A percentile compares a stretch with the other conserved stretches of the same genome.
These are phyloP conservation scores for Pueraria montana DNA, from an alignment of 306 rosid species.

Conservation along the genomic window DNA sequence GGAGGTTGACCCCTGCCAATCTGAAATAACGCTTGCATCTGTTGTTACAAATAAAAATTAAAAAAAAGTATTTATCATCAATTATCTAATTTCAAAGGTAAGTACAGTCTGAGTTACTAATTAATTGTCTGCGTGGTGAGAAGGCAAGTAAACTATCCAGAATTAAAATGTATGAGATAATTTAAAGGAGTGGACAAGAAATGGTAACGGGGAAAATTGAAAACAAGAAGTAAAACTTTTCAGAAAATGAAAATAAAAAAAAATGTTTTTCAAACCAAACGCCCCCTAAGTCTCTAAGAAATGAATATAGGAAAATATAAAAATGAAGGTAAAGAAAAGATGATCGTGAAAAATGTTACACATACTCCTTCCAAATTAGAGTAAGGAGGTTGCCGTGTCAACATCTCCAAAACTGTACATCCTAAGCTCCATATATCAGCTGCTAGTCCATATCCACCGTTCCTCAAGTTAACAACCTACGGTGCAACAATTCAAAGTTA, in stretches of 20 bases:
- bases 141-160: neutral
- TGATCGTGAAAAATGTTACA: conserved; percentile 22
- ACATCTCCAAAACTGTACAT: conserved; percentile 66
- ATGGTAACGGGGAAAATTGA: too few relatives aligned
- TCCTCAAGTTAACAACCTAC: conserved; percentile 61
- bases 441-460: conserved; percentile 58
- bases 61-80: neutral
- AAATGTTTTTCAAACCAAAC: too few relatives aligned
- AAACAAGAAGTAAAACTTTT: too few relatives aligned
- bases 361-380: conserved; percentile 68
- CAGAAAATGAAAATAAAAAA: too few relatives aligned
- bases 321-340: conserved; percentile 4
- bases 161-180: neutral
- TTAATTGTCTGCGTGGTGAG: neutral
- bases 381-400: conserved; percentile 61
- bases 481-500: neutral
- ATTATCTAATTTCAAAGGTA: neutral
- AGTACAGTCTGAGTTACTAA: neutral
- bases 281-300: too few relatives aligned
- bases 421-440: conserved; percentile 74
- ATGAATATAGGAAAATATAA: neutral
- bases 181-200: neutral
- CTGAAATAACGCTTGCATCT: conserved; percentile 56
- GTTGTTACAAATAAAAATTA: neutral
- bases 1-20: conserved; percentile 59